A percentile compares a stretch with the other conserved stretches of the same genome.
phyloP scores from a whole-genome alignment of 345 rosid genomes.

The Viola odorata region DNA sequence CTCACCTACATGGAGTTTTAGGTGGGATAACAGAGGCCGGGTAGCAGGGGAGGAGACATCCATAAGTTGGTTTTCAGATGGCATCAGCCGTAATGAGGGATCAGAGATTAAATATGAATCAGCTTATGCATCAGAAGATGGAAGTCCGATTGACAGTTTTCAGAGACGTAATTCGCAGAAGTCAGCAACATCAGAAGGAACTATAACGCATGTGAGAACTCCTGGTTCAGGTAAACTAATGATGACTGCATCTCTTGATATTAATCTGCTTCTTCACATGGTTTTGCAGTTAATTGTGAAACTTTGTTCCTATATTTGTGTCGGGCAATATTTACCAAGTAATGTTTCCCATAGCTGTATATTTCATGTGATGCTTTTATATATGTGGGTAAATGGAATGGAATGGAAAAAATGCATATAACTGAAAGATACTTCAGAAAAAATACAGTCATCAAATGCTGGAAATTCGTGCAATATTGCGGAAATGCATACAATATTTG shows the following conservation, averaged over 20 bases:
- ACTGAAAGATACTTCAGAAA: no score
- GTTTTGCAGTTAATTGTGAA: conserved; percentile 1
- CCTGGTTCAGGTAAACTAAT: conserved; percentile 62
- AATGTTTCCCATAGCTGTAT: neutral
- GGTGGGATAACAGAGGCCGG: conserved; percentile 94
- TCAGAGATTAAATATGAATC: conserved; percentile 56
- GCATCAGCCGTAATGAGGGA: conserved; percentile 42
- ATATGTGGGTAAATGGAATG: neutral
- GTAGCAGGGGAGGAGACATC: conserved; percentile 94
- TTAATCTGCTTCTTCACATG: conserved; percentile 2
- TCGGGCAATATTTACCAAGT: neutral
- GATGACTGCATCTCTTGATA: conserved; percentile 1
- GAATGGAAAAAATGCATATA: no score
- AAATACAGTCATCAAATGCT: no score
- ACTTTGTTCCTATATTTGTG: neutral
- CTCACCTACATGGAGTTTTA: conserved; percentile 91
- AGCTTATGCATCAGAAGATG: conserved; percentile 58
- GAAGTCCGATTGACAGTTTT: conserved; percentile 53
- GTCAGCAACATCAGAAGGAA: conserved; percentile 57
- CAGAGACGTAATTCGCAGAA: conserved; percentile 53
- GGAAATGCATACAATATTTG: no score
- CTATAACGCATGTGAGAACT: conserved; percentile 29
- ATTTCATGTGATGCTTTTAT: neutral
- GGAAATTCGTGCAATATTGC: no score
- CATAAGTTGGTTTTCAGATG: conserved; percentile 65